Base-by-base conservation (phyloP, 805 yeast species). In the Zygotorulaspora sp. region DNA sequence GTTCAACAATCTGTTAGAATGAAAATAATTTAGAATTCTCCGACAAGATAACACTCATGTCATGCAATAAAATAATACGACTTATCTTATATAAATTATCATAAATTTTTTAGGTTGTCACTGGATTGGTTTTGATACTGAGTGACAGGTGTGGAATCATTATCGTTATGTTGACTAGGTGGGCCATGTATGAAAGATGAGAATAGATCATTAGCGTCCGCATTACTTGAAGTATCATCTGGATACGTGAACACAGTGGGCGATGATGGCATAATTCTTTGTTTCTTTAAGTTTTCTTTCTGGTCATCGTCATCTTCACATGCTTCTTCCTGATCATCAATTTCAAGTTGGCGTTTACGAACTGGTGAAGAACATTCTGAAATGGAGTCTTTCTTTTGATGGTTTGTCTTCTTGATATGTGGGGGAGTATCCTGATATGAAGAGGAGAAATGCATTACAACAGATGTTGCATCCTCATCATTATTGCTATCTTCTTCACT, bases 231-330 rank as follows among this genome's bases (percentile, higher is more conserved):
- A 36, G 30, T 21, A 12, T 40, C 43, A 8, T 45, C 47, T 25
- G 43, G 49, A 26, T 56, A 57, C 13, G 45, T 50, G 32, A 52
- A 57, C 53, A 55, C 53, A 11, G 53, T 49, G 6, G 63, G 65
- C 7, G 63, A 58, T 2, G 63, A 58, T 10, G 63, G 63, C 45
- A 61, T 52, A 5, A 51, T 46, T 17, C 53, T 47, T 28, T 53
- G 53, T 24, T 52, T 50, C 25, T 57, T 56, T 13, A 45, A 27
- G 5, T 30, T 43, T 21, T 36, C 36, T 12, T 43, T 38, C 22
- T 31, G 39, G 3, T 43, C 48, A 5, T 41, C 45, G 13, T 49
- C 52, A 8, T 35, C 44, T 5, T 32, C 43, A 16, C 34, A 27
- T 14, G 31, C 23, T 8, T 27, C 36, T 8, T 27, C 36, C 17